phyloP scores from a whole-genome alignment of 306 rosid genomes.

The Neltuma alba region DNA sequence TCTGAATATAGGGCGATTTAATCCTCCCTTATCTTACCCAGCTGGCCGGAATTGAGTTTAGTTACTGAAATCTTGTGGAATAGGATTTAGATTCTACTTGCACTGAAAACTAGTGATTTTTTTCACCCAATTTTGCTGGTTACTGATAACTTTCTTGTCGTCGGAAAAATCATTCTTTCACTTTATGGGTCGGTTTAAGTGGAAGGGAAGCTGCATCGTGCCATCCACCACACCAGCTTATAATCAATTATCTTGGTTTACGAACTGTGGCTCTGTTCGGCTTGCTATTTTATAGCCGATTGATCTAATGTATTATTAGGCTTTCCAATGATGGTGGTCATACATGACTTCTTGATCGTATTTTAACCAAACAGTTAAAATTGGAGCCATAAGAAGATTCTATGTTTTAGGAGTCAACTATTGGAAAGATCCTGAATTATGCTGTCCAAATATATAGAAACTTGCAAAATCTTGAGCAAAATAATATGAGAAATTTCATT shows the following conservation, averaged over 20 bases:
- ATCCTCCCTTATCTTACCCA: not conserved
- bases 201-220: slow-evolving; percentile 5
- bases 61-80: not conserved
- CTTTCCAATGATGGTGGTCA: not conserved
- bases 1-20: not conserved
- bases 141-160: not conserved
- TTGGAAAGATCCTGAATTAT: not conserved
- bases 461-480: not conserved
- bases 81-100: slow-evolving; percentile 1
- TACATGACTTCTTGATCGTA: not conserved
- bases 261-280: not conserved
- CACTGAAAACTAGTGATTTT: not conserved
- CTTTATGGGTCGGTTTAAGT: not conserved
- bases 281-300: not conserved
- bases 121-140: not conserved
- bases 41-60: not conserved
- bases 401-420: not conserved
- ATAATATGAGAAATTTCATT: not conserved
- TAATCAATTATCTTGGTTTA: not conserved
- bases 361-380: not conserved
- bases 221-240: not conserved
- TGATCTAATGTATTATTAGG: not conserved
- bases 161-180: not conserved
- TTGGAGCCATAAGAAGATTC: not conserved
- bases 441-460: not conserved